Conservation (phyloP, 768 basidiomycete genomes). For the Albatrellus ellisii region DNA sequence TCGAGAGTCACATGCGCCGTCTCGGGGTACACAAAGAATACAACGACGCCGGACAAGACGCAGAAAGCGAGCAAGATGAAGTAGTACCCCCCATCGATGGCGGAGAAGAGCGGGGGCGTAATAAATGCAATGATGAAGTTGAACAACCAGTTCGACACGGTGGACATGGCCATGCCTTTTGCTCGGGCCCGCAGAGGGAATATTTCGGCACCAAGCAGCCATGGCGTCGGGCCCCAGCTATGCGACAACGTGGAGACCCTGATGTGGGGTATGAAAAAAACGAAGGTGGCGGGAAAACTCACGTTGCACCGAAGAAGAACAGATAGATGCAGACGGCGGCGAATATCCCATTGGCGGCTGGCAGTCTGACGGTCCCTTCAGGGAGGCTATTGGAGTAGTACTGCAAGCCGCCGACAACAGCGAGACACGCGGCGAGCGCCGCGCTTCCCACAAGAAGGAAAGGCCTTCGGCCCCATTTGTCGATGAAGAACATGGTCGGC, state of each 20-base stretch:
- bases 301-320: conserved; percentile 42
- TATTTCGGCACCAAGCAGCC: conserved; percentile 21
- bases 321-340: conserved; percentile 43
- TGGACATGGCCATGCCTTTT: conserved; percentile 22
- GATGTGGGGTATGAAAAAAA: conserved; percentile 9
- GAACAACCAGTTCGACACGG: conserved; percentile 20
- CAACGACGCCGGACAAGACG: conserved; percentile 29
- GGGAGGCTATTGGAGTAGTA: conserved; percentile 28
- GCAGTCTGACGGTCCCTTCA: conserved; percentile 18
- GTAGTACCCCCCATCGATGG: conserved; percentile 34
- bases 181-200: conserved; percentile 21
- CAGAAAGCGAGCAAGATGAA: conserved; percentile 37
- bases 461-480: conserved; percentile 35
- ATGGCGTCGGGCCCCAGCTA: conserved; percentile 23
- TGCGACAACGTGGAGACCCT: too few species aligned
- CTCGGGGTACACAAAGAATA: conserved; percentile 37
- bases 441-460: conserved; percentile 36
- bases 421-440: conserved; percentile 30
- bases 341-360: conserved; percentile 24
- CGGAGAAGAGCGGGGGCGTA: conserved; percentile 46
- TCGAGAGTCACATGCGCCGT: conserved; percentile 34
- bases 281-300: conserved; percentile 7
- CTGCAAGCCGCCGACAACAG: conserved; percentile 40
- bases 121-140: conserved; percentile 32
- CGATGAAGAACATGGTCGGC: conserved; percentile 40